Conservation (phyloP, 2,329 filamentous ascomycete genomes). For the Colletotrichum camelliae region DNA sequence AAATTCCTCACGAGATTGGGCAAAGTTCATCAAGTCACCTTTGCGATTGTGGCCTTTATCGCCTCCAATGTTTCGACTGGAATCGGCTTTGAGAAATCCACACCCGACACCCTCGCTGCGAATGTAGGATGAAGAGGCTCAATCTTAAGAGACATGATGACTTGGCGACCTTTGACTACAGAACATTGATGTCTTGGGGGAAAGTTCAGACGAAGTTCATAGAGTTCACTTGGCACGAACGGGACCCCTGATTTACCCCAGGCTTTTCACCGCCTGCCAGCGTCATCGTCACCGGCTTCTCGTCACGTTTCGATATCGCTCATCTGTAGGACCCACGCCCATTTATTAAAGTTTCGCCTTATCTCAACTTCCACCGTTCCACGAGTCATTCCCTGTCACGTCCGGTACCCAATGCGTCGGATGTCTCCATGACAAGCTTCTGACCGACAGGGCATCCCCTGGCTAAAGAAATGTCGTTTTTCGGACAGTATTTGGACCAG, state of each 20-base stretch:
- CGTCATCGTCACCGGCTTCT: background rate
- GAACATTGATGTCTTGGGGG: background rate
- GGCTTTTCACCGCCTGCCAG: background rate
- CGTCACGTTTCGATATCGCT: background rate
- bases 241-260: background rate
- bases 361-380: background rate
- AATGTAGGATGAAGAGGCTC: constrained; percentile 33
- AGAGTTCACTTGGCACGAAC: background rate
- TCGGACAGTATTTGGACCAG: background rate
- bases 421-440: background rate
- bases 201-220: background rate
- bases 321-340: background rate
- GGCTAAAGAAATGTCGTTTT: background rate
- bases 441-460: background rate
- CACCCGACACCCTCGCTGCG: constrained; percentile 23
- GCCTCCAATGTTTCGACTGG: background rate
- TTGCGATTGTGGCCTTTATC: constrained; percentile 3
- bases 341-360: background rate
- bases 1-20: background rate
- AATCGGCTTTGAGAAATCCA: constrained; percentile 11
- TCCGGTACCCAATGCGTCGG: background rate
- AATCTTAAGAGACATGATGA: constrained; percentile 28
- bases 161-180: background rate
- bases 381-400: background rate
- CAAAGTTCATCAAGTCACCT: background rate